Conservation (phyloP, 495 filamentous ascomycete genomes). For the Aspergillus diversus region DNA sequence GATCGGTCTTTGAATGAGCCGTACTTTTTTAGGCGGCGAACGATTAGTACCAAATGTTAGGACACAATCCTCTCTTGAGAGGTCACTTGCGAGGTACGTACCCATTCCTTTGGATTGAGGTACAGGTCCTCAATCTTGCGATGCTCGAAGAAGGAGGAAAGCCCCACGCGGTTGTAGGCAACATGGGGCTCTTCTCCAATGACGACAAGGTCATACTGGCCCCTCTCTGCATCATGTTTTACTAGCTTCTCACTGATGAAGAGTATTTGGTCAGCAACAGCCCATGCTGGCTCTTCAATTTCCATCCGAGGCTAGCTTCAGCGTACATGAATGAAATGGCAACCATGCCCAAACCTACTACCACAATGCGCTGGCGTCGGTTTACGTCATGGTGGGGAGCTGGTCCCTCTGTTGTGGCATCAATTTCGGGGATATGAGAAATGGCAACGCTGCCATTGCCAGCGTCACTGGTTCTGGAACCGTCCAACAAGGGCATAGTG, state of each 20-base stretch:
- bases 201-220: slow-evolving; percentile 84
- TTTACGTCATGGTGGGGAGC: slow-evolving; percentile 9
- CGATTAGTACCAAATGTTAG: background rate
- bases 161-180: slow-evolving; percentile 95
- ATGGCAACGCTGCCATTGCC: slow-evolving; percentile 28
- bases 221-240: slow-evolving; percentile 76
- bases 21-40: slow-evolving; percentile 44
- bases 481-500: slow-evolving; percentile 43
- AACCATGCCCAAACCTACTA: slow-evolving; percentile 95
- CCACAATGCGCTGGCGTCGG: slow-evolving; percentile 70
- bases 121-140: slow-evolving; percentile 89
- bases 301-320: background rate
- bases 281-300: background rate
- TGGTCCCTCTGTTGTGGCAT: slow-evolving; percentile 1
- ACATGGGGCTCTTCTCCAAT: slow-evolving; percentile 92
- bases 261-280: background rate
- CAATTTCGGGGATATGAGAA: slow-evolving; percentile 10
- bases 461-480: slow-evolving; percentile 34
- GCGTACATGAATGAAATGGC: slow-evolving; percentile 90
- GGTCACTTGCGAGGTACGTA: slow-evolving; percentile 39
- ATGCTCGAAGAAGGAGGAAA: slow-evolving; percentile 92
- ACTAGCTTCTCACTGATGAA: slow-evolving; percentile 81
- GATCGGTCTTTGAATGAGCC: slow-evolving; percentile 61
- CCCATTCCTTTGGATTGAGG: slow-evolving; percentile 89
- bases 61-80: background rate